phyloP scores from a whole-genome alignment of 108 stramenopile genomes.

The Cyclotella sp. region DNA sequence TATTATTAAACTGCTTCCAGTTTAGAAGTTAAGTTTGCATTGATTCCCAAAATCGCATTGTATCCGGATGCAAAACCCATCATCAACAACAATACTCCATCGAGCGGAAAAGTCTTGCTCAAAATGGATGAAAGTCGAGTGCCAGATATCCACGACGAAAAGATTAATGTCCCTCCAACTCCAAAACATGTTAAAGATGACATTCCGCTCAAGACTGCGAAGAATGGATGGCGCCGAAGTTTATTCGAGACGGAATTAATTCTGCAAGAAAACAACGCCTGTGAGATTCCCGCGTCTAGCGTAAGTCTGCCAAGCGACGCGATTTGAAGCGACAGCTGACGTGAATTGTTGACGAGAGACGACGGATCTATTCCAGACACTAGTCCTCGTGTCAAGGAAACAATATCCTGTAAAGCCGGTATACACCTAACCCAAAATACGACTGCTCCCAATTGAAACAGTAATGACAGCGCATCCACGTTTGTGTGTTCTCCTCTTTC shows the following conservation, averaged over 20 bases:
- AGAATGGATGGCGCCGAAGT: slow-evolving; percentile 32
- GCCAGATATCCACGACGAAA: neutral
- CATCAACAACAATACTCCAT: slow-evolving; percentile 16
- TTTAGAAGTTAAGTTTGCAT: neutral
- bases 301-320: slow-evolving; percentile 40
- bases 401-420: slow-evolving; percentile 16
- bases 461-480: slow-evolving; percentile 15
- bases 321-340: slow-evolving; percentile 37
- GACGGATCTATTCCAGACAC: slow-evolving; percentile 9
- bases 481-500: neutral
- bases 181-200: slow-evolving; percentile 24
- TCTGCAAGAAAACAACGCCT: slow-evolving; percentile 9
- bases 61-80: slow-evolving; percentile 21
- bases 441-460: slow-evolving; percentile 22
- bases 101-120: slow-evolving; percentile 7
- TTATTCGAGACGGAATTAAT: neutral
- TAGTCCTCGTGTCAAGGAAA: slow-evolving; percentile 10
- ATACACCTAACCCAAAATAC: slow-evolving; percentile 37
- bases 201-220: slow-evolving; percentile 31
- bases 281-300: slow-evolving; percentile 30
- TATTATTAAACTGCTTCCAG: slow-evolving; percentile 1
- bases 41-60: slow-evolving; percentile 16
- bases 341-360: slow-evolving; percentile 23
- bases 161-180: slow-evolving; percentile 30
- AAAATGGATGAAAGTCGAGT: neutral